Evolutionary conservation across 106 monocot species (phyloP).

Genomic region (Platanthera zijinensis): DNA sequence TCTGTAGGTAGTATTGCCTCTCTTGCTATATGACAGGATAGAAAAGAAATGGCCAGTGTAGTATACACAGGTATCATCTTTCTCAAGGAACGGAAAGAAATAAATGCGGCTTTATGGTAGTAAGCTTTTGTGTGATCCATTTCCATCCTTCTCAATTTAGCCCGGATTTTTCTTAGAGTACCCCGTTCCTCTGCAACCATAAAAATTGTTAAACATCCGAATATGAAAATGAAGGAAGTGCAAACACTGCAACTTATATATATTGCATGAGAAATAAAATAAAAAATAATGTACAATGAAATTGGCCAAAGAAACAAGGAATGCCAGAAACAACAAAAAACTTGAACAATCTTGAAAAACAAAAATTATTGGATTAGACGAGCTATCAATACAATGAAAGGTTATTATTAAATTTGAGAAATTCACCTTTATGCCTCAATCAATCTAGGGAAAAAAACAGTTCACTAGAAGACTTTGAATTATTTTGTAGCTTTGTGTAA

Average conservation of each 20-base stretch:
- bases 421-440: neutral
- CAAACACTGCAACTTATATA: neutral
- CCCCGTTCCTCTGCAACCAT: slow-evolving; percentile 22
- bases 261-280: neutral
- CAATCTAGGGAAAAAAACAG: neutral
- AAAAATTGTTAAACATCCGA: neutral
- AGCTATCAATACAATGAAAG: neutral
- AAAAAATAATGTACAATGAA: neutral
- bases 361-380: neutral
- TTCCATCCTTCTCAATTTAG: slow-evolving; percentile 1
- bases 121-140: slow-evolving; percentile 15
- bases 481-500: neutral
- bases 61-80: slow-evolving; percentile 65
- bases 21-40: slow-evolving; percentile 72
- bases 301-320: neutral
- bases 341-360: neutral
- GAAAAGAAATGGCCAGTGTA: slow-evolving; percentile 54
- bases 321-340: neutral
- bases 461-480: neutral
- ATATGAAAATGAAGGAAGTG: neutral
- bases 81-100: slow-evolving; percentile 41
- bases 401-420: neutral
- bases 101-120: slow-evolving; percentile 21
- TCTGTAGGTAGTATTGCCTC: slow-evolving; percentile 77
- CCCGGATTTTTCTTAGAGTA: neutral